A percentile compares a stretch with the other conserved stretches of the same genome.
Conservation (phyloP, 2,329 filamentous ascomycete genomes). For the Pseudogymnoascus sp. region DNA sequence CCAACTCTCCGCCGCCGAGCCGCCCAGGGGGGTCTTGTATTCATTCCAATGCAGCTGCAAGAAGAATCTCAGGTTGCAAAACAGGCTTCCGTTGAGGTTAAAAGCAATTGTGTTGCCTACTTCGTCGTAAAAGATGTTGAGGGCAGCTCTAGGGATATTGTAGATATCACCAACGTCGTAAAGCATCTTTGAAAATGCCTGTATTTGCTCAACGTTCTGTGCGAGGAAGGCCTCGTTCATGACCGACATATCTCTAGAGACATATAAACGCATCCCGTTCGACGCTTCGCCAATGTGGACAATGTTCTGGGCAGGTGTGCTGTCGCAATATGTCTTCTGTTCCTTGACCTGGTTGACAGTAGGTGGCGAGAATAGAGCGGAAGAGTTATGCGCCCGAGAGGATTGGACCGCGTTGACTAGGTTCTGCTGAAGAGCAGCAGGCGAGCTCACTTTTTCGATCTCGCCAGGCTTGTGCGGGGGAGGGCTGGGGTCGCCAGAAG, state of each 20-base stretch:
- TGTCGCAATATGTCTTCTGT: conserved; percentile 79
- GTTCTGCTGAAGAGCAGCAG: conserved; percentile 56
- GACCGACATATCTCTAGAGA: conserved; percentile 45
- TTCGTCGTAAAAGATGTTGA: conserved; percentile 86
- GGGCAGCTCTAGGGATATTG: conserved; percentile 52
- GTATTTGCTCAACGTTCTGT: conserved; percentile 57
- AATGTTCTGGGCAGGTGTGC: conserved; percentile 64
- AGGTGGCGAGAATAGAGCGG: conserved; percentile 63
- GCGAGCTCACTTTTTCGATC: conserved; percentile 45
- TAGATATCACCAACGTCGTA: conserved; percentile 65
- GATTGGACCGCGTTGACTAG: conserved; percentile 71
- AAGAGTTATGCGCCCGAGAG: conserved; percentile 67
- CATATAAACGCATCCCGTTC: conserved; percentile 65
- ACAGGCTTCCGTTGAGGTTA: conserved; percentile 77
- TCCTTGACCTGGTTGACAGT: conserved; percentile 67
- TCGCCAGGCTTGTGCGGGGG: conserved; percentile 11
- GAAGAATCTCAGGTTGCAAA: conserved; percentile 90
- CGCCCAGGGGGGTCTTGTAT: conserved; percentile 31
- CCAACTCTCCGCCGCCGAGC: conserved; percentile 54
- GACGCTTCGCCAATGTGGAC: conserved; percentile 59
- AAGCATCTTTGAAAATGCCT: conserved; percentile 60
- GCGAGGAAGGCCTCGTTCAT: conserved; percentile 50
- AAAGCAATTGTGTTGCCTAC: conserved; percentile 80
- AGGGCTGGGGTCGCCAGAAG: background rate
- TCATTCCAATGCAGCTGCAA: conserved; percentile 59